Conservation (phyloP, 2,329 filamentous ascomycete genomes). For the Pseudogymnoascus sp. region DNA sequence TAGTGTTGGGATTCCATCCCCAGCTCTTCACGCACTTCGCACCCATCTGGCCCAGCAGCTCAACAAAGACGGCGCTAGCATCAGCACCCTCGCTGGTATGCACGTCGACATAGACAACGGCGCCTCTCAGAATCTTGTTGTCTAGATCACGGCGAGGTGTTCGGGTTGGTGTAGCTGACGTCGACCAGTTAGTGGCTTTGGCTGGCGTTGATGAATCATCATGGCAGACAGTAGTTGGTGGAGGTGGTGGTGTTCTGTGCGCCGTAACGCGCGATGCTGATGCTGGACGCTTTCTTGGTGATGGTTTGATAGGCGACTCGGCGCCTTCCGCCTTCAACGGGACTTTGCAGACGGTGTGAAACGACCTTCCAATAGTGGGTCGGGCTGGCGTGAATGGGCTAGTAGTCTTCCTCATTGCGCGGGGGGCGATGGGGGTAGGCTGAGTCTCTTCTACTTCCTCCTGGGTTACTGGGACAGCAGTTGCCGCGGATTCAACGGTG, state of each 20-base stretch:
- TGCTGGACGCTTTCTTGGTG: conserved; percentile 34
- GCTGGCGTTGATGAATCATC: conserved; percentile 35
- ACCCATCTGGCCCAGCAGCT: conserved; percentile 72
- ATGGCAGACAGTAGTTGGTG: not conserved
- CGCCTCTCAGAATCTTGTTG: conserved; percentile 53
- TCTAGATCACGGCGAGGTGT: conserved; percentile 48
- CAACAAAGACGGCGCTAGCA: conserved; percentile 71
- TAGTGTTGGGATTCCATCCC: conserved; percentile 54
- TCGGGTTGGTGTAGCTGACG: conserved; percentile 45
- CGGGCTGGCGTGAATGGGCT: conserved; percentile 51
- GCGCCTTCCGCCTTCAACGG: conserved; percentile 60
- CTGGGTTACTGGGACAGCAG: conserved; percentile 13
- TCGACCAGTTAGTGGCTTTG: conserved; percentile 46
- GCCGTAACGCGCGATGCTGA: conserved; percentile 36
- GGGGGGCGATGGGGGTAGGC: conserved; percentile 18
- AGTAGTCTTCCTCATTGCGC: conserved; percentile 27
- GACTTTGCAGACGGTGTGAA: conserved; percentile 70
- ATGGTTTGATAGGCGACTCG: conserved; percentile 32
- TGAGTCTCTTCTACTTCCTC: conserved; percentile 2
- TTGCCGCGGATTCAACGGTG: conserved; percentile 18
- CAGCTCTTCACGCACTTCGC: conserved; percentile 70
- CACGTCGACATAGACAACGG: conserved; percentile 75
- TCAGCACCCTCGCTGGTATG: conserved; percentile 74
- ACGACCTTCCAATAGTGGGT: conserved; percentile 41
- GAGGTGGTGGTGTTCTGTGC: conserved; percentile 31